Conservation (phyloP, 345 rosid genomes). For the Syzygium aromaticum region DNA sequence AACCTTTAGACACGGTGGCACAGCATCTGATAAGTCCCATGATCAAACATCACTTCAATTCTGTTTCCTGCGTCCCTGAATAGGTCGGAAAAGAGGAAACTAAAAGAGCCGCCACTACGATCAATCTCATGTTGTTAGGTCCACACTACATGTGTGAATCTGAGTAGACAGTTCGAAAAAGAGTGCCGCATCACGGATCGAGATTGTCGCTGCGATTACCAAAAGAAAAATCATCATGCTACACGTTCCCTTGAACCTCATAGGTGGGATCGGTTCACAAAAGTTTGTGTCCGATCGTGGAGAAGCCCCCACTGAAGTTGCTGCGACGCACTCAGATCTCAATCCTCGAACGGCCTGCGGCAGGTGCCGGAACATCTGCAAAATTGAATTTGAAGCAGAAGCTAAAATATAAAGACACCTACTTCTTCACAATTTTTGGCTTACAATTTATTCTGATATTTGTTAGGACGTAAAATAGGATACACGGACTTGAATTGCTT, state of each 20-base stretch:
- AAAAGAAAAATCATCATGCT: background rate
- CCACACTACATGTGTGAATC: background rate
- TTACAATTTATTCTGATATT: too few species aligned
- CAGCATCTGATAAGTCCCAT: background rate
- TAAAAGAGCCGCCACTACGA: background rate
- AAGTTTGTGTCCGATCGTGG: background rate
- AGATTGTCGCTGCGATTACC: background rate
- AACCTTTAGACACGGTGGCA: background rate
- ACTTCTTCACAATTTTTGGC: background rate
- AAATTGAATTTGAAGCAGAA: background rate
- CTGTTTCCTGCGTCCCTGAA: background rate
- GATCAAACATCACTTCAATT: background rate
- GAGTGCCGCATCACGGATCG: background rate
- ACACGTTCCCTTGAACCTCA: background rate
- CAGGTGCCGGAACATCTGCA: slow-evolving; percentile 82
- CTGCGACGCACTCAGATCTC: slow-evolving; percentile 88
- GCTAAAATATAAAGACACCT: background rate
- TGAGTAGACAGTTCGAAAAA: background rate
- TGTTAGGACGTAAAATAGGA: too few species aligned
- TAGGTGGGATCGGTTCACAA: background rate
- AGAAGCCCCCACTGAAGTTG: slow-evolving; percentile 14
- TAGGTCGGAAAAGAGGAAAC: background rate
- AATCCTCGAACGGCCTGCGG: slow-evolving; percentile 75
- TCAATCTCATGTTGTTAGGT: background rate
- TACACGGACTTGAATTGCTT: too few species aligned